Evolutionary conservation across 78 protist species (phyloP).

Genomic region (Chrysochromulina parva): DNA sequence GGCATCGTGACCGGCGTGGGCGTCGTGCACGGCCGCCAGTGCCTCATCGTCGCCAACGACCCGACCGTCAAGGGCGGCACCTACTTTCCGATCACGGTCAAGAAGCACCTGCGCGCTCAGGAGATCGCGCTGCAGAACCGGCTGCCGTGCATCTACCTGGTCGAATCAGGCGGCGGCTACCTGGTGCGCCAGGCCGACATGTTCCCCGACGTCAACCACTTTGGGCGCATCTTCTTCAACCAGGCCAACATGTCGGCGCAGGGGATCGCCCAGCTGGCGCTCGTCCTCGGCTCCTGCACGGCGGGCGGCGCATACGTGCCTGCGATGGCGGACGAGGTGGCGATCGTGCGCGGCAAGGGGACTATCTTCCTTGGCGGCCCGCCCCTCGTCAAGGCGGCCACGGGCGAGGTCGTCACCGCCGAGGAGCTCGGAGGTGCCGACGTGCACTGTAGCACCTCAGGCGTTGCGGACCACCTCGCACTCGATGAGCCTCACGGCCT

Average conservation of each 20-base stretch:
- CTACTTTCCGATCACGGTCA: slow-evolving; percentile 92
- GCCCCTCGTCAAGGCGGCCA: slow-evolving; percentile 95
- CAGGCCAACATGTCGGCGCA: slow-evolving; percentile 53
- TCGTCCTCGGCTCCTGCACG: slow-evolving; percentile 97
- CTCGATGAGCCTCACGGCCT: slow-evolving; percentile 89
- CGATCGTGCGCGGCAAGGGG: slow-evolving; percentile 87
- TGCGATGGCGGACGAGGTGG: slow-evolving; percentile 94
- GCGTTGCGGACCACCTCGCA: slow-evolving; percentile 92
- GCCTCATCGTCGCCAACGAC: slow-evolving; percentile 95
- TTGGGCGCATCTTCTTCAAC: slow-evolving; percentile 96
- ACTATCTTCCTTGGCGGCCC: slow-evolving; percentile 97
- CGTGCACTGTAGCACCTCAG: slow-evolving; percentile 88
- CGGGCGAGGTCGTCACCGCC: slow-evolving; percentile 87
- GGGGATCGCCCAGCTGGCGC: slow-evolving; percentile 91
- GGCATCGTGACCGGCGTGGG: slow-evolving; percentile 95
- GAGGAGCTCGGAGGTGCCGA: slow-evolving; percentile 95
- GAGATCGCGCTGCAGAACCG: slow-evolving; percentile 85
- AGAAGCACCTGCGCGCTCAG: slow-evolving; percentile 70
- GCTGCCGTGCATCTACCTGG: slow-evolving; percentile 94
- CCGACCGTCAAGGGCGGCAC: slow-evolving; percentile 98
- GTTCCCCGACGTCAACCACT: slow-evolving; percentile 94
- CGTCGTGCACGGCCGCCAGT: slow-evolving; percentile 50
- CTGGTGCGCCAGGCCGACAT: slow-evolving; percentile 90
- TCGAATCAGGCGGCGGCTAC: slow-evolving; percentile 87
- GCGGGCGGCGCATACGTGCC: slow-evolving; percentile 98